Evolutionary conservation across 2,329 filamentous ascomycete genomes (phyloP).

Genomic region (Dactylellina drechsleri): DNA sequence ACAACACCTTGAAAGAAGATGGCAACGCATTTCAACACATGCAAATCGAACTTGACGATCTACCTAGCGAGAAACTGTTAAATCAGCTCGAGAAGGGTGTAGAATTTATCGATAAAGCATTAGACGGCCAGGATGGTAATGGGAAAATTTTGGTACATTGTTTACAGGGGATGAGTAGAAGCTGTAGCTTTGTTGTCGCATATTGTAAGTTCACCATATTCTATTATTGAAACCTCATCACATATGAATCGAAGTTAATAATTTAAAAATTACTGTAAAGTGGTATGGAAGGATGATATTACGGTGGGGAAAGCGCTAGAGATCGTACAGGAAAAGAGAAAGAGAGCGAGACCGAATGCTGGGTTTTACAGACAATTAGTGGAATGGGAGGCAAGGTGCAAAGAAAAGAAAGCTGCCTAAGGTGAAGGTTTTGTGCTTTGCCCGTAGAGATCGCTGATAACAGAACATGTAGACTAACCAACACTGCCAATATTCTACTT

Average conservation of each 20-base stretch:
- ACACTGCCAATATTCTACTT: no score
- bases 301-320: slow-evolving; percentile 34
- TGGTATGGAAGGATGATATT: slow-evolving; percentile 45
- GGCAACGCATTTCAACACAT: slow-evolving; percentile 28
- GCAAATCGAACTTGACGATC: slow-evolving; percentile 44
- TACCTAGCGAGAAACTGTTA: slow-evolving; percentile 34
- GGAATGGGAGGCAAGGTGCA: slow-evolving; percentile 42
- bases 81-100: slow-evolving; percentile 36
- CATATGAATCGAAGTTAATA: no score
- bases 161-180: slow-evolving; percentile 47
- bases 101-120: slow-evolving; percentile 26
- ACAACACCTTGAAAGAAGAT: slow-evolving; percentile 14
- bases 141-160: slow-evolving; percentile 39
- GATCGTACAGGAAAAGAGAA: slow-evolving; percentile 42
- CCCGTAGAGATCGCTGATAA: no score
- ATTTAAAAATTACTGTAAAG: slow-evolving; percentile 10
- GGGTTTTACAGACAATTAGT: slow-evolving; percentile 48
- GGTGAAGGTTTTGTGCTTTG: neutral
- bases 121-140: neutral
- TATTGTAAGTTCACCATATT: slow-evolving; percentile 31
- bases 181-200: slow-evolving; percentile 48
- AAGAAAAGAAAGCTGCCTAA: neutral
- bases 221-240: neutral
- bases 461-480: no score
- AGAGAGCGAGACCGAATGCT: slow-evolving; percentile 41